Conservation (phyloP, 2,329 filamentous ascomycete genomes). For the Fusarium annulatum region DNA sequence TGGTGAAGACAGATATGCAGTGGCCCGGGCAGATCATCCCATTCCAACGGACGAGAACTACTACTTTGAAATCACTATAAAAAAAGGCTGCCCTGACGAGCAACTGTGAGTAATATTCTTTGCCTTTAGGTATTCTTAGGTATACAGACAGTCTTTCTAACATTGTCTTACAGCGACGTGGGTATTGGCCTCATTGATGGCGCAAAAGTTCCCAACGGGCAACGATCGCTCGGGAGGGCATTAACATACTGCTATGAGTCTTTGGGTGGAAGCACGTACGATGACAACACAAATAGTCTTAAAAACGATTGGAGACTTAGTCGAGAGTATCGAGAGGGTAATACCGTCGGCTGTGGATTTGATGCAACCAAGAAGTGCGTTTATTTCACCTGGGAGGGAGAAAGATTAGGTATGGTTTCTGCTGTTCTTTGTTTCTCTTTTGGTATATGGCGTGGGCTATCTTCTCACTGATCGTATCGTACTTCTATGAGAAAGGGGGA, state of each 20-base stretch:
- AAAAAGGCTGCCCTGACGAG: background rate
- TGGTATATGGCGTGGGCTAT: background rate
- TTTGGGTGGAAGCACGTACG: background rate
- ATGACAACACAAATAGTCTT: background rate
- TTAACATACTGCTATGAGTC: background rate
- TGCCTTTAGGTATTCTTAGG: background rate
- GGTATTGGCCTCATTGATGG: background rate
- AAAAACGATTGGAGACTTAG: background rate
- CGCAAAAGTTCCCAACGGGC: background rate
- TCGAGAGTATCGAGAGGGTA: background rate
- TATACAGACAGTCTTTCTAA: background rate
- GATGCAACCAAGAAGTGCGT: background rate
- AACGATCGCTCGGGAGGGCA: background rate
- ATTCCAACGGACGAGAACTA: background rate
- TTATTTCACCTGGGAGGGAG: background rate
- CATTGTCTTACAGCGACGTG: background rate
- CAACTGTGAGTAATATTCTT: background rate
- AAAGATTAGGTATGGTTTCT: background rate
- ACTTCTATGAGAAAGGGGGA: accelerated
- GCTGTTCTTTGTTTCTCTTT: background rate
- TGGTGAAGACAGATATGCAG: background rate
- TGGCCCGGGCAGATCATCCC: background rate
- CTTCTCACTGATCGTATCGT: accelerated
- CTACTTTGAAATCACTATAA: background rate
- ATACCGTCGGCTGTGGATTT: background rate